Evolutionary conservation across 257 asterid genomes (phyloP), one percentile per base, ranked within the genome.

Genomic region (Nicotiana undulata): DNA sequence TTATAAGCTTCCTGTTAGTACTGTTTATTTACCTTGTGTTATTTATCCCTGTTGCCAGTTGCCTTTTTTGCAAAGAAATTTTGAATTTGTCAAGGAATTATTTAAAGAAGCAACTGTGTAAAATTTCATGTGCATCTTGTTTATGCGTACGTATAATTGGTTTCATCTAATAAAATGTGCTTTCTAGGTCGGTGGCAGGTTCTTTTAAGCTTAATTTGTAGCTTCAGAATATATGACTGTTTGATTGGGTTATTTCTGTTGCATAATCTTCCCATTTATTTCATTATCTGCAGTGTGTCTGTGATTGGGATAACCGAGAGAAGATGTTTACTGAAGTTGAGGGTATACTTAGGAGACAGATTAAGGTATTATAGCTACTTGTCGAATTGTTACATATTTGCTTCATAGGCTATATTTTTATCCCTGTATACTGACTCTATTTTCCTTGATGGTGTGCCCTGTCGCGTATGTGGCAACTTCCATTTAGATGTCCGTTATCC

Each of bases 231-330:
- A 13, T 40, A 46, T 46, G 40, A 46, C 78, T 72, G 22, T 61
- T 61, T 72, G 78, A 46, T 24, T 46, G 60, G 60, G 60, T 72
- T 72, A 20, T 16, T 4, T 74, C 40, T 74, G 5, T 49, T 74
- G 79, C 79, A 24, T 74, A 49, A 26, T 49, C 51, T 24, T 24
- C 16, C 52, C 44, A 24, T 74, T 24, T 1, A 16, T 74, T 74
- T 74, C 55, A 26, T 49, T 49, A 28, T 81, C 63, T 70, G 80
- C 93, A 96, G 99, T 94, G 99, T 59, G 98, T 93, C 24, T 96
- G 98, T 80, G 98, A 96, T 84, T 96, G 99, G 99, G 97, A 94
- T 84, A 94, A 90, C 83, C 97, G 98, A 28, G 99, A 92, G 66
- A 90, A 93, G 88, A 90, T 92, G 96, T 96, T 96, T 82, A 79